These are phyloP conservation scores for Alternaria angustiovoidea DNA, from an alignment of 2,329 filamentous ascomycete genomes.

Conservation along the genomic window DNA sequence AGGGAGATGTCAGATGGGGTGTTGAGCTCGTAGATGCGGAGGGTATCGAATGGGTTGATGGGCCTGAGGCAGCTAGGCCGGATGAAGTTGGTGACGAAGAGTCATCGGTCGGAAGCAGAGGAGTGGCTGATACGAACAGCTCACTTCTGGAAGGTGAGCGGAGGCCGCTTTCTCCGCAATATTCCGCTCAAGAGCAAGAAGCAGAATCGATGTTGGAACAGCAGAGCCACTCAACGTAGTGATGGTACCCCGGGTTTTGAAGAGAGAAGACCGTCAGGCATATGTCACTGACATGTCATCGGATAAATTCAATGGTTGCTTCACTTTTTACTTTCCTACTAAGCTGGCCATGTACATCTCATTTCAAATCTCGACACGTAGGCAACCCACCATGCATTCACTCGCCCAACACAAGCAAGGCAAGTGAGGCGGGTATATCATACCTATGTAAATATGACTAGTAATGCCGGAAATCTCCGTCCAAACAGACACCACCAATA, in stretches of 20 bases:
- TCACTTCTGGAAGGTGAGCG: too few species aligned
- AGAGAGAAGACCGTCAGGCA: not conserved
- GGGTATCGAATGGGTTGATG: too few species aligned
- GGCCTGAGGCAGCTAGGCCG: too few species aligned
- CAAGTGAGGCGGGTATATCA: not conserved
- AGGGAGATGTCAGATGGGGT: too few species aligned
- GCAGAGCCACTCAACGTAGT: not conserved
- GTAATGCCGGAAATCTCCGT: not conserved
- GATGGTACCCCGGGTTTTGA: not conserved
- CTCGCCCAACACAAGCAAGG: not conserved
- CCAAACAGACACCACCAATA: not conserved
- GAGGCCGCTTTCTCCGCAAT: not conserved
- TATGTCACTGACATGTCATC: not conserved
- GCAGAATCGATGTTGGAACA: not conserved
- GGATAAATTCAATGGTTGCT: not conserved
- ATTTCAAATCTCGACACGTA: not conserved
- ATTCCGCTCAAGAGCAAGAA: not conserved
- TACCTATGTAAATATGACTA: not conserved
- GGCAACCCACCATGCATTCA: not conserved
- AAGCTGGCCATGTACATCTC: not conserved
- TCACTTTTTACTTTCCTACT: not conserved
- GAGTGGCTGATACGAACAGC: not conserved
- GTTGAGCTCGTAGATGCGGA: too few species aligned
- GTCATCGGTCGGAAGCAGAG: not conserved
- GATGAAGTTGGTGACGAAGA: not conserved